These are phyloP conservation scores for Porcisia hertigi DNA, from an alignment of 208 protist species.

Conservation along the genomic window DNA sequence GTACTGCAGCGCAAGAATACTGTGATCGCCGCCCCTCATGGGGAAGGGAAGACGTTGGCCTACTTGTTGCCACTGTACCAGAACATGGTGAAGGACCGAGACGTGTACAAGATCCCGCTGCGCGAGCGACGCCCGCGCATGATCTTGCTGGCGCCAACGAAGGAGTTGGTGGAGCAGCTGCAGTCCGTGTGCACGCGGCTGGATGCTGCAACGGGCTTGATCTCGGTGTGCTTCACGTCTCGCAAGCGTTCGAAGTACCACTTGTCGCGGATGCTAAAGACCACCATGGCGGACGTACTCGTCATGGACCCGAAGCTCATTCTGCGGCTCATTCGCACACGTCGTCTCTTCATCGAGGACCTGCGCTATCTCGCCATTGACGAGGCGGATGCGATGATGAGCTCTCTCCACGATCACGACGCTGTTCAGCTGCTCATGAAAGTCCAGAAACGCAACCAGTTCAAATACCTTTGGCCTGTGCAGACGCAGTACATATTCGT, in stretches of 20 bases:
- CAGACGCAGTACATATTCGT: constrained; percentile 83
- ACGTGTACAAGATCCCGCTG: constrained; percentile 86
- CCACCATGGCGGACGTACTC: constrained; percentile 68
- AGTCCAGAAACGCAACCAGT: constrained; percentile 71
- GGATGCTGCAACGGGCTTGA: constrained; percentile 60
- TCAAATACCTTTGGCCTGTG: constrained; percentile 85
- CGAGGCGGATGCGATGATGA: constrained; percentile 83
- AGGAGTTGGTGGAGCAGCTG: constrained; percentile 75
- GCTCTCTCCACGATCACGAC: constrained; percentile 79
- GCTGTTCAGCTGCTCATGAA: constrained; percentile 77
- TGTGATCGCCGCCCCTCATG: constrained; percentile 82
- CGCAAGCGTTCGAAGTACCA: constrained; percentile 71
- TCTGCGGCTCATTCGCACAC: constrained; percentile 65
- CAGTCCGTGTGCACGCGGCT: constrained; percentile 57
- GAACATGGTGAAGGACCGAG: constrained; percentile 87
- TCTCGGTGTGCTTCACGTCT: constrained; percentile 62
- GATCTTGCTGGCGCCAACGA: constrained; percentile 79
- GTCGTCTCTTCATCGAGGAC: constrained; percentile 86
- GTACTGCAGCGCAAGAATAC: constrained; percentile 69
- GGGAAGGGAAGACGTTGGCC: constrained; percentile 85
- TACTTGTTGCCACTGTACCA: constrained; percentile 85
- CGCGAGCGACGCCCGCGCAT: constrained; percentile 82
- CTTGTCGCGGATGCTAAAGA: constrained; percentile 59
- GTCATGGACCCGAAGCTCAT: constrained; percentile 81
- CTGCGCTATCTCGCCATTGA: constrained; percentile 84